Percentiles rank a stretch among this genome's conserved stretches.
phyloP scores from a whole-genome alignment of 192 early-diverging fungal species.

The Irineochytrium annulatum region DNA sequence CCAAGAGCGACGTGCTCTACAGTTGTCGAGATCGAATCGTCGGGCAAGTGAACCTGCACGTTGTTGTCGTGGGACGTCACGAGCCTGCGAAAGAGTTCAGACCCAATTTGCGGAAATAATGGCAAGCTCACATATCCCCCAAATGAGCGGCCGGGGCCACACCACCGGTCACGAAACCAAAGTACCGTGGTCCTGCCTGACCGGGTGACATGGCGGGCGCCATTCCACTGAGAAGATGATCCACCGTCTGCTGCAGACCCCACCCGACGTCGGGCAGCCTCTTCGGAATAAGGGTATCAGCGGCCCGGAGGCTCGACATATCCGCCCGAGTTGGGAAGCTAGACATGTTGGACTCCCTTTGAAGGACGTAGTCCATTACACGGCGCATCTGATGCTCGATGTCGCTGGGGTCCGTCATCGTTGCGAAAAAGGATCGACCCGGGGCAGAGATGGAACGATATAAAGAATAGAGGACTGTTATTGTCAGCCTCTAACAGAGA shows the following conservation, averaged over 20 bases:
- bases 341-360: no score
- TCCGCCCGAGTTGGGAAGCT: background rate
- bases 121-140: constrained; percentile 25
- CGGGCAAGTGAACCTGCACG: constrained; percentile 26
- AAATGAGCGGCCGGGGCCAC: constrained; percentile 41
- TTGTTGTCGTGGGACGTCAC: constrained; percentile 27
- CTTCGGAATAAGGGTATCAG: background rate
- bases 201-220: background rate
- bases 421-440: no score
- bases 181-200: constrained; percentile 40
- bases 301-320: background rate
- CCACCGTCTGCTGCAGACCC: background rate
- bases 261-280: background rate
- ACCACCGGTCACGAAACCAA: constrained; percentile 59
- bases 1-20: constrained; percentile 37
- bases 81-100: constrained; percentile 6
- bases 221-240: background rate
- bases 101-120: constrained; percentile 34
- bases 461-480: no score
- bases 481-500: no score
- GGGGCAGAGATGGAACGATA: no score
- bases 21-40: constrained; percentile 38
- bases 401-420: background rate
- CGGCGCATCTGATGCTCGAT: background rate
- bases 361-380: no score